A percentile compares a stretch with the other conserved stretches of the same genome.
Evolutionary conservation across 305 asterid genomes (phyloP).

Genomic region (Euphrasia arctica): DNA sequence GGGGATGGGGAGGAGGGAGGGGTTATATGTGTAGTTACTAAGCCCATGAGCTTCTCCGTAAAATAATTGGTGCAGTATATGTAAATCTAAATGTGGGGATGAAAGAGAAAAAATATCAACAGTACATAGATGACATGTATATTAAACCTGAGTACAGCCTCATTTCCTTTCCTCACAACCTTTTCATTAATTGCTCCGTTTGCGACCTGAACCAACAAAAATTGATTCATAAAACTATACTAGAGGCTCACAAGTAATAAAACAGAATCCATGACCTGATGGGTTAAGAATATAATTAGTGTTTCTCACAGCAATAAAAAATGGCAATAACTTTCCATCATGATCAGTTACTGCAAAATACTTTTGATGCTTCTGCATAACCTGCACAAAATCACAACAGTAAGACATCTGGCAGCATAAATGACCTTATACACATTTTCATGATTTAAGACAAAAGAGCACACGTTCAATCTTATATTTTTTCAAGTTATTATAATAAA

Average conservation of each 20-base stretch:
- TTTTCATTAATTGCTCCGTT: constrained; percentile 80
- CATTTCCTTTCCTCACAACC: constrained; percentile 90
- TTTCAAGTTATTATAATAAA: constrained; percentile 18
- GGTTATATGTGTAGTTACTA: constrained; percentile 11
- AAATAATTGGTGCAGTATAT: constrained; percentile 17
- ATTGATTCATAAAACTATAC: constrained; percentile 17
- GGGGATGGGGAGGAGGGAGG: no score
- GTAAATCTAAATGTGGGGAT: constrained; percentile 15
- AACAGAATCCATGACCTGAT: constrained; percentile 15
- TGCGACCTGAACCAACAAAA: constrained; percentile 65
- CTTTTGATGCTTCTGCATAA: constrained; percentile 98
- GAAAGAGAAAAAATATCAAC: constrained; percentile 12
- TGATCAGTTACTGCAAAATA: constrained; percentile 83
- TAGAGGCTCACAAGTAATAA: constrained; percentile 12
- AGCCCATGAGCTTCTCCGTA: constrained; percentile 16
- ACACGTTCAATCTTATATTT: constrained; percentile 9
- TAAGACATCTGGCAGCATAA: constrained; percentile 11
- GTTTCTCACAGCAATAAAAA: constrained; percentile 78
- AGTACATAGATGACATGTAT: constrained; percentile 17
- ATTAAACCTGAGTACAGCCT: constrained; percentile 93
- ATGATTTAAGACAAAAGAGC: constrained; percentile 5
- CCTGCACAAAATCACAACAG: constrained; percentile 50
- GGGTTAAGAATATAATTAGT: constrained; percentile 23
- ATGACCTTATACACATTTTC: constrained; percentile 16
- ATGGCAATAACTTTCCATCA: constrained; percentile 69